Evolutionary conservation across 352 stramenopile genomes (phyloP).

Genomic region (Phytophthora aleatoria): DNA sequence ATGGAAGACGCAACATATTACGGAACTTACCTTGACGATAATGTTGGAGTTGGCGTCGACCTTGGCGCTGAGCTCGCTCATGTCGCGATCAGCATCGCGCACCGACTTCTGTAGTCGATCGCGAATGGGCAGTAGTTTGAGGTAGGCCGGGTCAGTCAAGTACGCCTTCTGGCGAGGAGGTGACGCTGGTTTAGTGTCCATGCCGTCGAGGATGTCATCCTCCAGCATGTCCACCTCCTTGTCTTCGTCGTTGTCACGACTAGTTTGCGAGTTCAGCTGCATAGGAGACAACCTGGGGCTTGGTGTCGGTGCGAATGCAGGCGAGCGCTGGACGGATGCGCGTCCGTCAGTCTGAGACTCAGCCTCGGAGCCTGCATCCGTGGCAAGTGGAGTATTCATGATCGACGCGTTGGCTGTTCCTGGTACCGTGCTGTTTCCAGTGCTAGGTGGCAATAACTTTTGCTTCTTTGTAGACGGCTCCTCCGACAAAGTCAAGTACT

Average conservation of each 20-base stretch:
- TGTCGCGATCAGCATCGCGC: conserved; percentile 66
- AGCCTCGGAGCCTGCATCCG: conserved; percentile 66
- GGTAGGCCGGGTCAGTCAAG: conserved; percentile 68
- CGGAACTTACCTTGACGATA: conserved; percentile 68
- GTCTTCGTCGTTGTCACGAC: conserved; percentile 51
- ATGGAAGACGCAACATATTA: background rate
- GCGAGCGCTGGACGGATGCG: conserved; percentile 70
- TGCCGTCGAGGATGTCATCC: conserved; percentile 71
- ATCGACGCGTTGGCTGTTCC: conserved; percentile 47
- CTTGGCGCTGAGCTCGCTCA: conserved; percentile 67
- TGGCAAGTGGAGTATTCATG: conserved; percentile 74
- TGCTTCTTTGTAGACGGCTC: conserved; percentile 50
- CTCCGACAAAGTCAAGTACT: conserved; percentile 73
- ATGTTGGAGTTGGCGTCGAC: conserved; percentile 82
- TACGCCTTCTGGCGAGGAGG: conserved; percentile 44
- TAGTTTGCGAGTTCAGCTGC: conserved; percentile 25
- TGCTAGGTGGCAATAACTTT: conserved; percentile 33
- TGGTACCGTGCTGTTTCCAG: conserved; percentile 28
- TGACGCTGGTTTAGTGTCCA: conserved; percentile 66
- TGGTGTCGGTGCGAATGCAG: conserved; percentile 54
- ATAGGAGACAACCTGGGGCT: conserved; percentile 57
- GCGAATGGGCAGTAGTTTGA: conserved; percentile 61
- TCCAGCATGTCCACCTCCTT: conserved; percentile 83
- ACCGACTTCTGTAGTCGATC: conserved; percentile 74
- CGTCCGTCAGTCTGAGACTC: conserved; percentile 62